These are phyloP conservation scores for Saccharum officinarum DNA, from an alignment of 176 grass and related monocot genomes.

Conservation along the genomic window DNA sequence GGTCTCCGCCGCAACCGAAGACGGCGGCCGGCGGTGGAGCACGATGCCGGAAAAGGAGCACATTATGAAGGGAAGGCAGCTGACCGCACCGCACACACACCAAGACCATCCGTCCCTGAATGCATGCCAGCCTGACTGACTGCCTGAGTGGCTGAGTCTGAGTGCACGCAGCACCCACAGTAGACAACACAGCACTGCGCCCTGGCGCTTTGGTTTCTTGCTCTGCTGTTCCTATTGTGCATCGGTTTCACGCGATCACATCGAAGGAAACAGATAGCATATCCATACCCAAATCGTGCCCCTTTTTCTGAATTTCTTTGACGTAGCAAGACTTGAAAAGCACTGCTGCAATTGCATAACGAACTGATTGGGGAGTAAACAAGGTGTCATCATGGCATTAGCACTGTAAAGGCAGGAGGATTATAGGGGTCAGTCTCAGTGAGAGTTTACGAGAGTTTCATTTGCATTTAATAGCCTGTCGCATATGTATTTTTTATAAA, in stretches of 20 bases:
- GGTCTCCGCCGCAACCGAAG: neutral
- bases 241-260: neutral
- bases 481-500: too few species aligned
- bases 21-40: neutral
- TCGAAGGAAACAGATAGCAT: conserved; percentile 7
- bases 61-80: neutral
- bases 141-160: neutral
- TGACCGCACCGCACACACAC: too few species aligned
- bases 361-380: neutral
- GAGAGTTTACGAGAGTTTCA: too few species aligned
- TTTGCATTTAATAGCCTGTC: too few species aligned
- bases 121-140: neutral
- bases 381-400: neutral
- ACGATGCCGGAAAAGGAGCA: neutral
- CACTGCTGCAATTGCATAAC: neutral
- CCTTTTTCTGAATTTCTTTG: neutral
- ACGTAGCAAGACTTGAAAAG: neutral
- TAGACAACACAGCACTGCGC: neutral
- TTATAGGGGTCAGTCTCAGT: neutral
- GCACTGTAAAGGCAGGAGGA: neutral
- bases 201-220: neutral
- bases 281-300: neutral
- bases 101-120: too few species aligned
- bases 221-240: neutral
- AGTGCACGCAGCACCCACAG: conserved; percentile 34